phyloP scores from a whole-genome alignment of 1,284 basidiomycete genomes.

The Cryptococcus sp. region DNA sequence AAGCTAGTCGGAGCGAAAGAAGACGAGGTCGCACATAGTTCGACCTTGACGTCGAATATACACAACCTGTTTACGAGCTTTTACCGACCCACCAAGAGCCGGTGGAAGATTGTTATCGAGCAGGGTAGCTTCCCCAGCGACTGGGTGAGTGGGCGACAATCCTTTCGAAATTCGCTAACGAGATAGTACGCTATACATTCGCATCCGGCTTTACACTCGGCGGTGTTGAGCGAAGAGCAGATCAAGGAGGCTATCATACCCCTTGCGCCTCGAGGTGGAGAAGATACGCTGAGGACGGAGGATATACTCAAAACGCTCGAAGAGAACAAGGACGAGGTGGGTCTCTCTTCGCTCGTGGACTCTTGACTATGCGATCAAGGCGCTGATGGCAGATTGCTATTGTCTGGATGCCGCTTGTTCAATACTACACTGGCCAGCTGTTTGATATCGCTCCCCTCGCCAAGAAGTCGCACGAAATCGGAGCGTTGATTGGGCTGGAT shows the following conservation, averaged over 20 bases:
- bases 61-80: constrained; percentile 92
- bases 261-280: constrained; percentile 70
- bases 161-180: no score
- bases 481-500: constrained; percentile 90
- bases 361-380: neutral
- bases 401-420: constrained; percentile 83
- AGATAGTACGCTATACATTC: constrained; percentile 95
- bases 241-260: constrained; percentile 62
- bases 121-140: constrained; percentile 92
- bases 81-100: constrained; percentile 73
- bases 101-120: constrained; percentile 95
- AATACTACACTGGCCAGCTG: constrained; percentile 96
- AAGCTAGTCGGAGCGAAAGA: constrained; percentile 79
- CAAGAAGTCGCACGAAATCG: constrained; percentile 67
- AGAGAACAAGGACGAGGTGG: constrained; percentile 56
- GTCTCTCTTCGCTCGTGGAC: constrained; percentile 7
- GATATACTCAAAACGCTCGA: constrained; percentile 79
- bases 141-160: constrained; percentile 55
- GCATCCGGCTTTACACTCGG: constrained; percentile 70
- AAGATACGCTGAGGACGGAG: constrained; percentile 78
- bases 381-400: constrained; percentile 59
- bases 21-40: constrained; percentile 88
- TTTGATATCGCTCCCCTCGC: constrained; percentile 85
- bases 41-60: constrained; percentile 87
- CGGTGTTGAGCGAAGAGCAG: constrained; percentile 58